Evolutionary conservation across 2,329 filamentous ascomycete genomes (phyloP), one percentile per base, ranked within the genome.

Genomic region (Penicillium sp.): DNA sequence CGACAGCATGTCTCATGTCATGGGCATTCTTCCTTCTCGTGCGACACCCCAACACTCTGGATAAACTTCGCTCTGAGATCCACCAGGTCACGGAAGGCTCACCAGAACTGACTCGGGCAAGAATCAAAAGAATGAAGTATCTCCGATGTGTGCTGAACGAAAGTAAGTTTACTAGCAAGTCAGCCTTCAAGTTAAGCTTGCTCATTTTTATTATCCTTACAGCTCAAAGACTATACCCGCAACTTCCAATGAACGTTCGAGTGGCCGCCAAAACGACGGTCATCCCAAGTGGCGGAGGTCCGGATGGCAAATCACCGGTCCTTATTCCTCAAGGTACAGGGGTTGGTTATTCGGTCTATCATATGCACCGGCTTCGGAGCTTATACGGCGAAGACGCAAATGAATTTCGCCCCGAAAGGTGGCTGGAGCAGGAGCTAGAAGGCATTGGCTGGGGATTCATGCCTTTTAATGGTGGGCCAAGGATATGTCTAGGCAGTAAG

Each of bases 381-480:
- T 22, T 49, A 5, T 55, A 50, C n/a, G 53, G 53, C 10, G 37
- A 50, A 21, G 53, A 55, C 19, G 47, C 27, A 13, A 35, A 55
- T 9, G 21, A 13, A 16, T 55, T 55, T 48, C 47, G 53, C 4
- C 53, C 47, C 3, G 53, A 55, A 21, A 29, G 53, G 21, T 55
- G 53, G 53, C 21, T 50, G 4, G 29, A 24, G 42, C 5, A 48
- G 29, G 39, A 50, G 21, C 39, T 55, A 33, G 47, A 51, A 6
- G 29, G 37, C 19, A 16, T 55, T 22, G 39, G 53, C 11, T 55
- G 47, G 47, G 53, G 47, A n/a, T 55, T 51, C 16, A 51, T 55
- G 29, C 47, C 53, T 24, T 51, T 55, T 29, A 37, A 51, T 9
- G 39, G 47, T 26, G 53, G 53, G 14, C 53, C 53, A 9, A 44